These are phyloP conservation scores for Lomentospora prolificans DNA, from an alignment of 2,329 filamentous ascomycete genomes.

Conservation along the genomic window DNA sequence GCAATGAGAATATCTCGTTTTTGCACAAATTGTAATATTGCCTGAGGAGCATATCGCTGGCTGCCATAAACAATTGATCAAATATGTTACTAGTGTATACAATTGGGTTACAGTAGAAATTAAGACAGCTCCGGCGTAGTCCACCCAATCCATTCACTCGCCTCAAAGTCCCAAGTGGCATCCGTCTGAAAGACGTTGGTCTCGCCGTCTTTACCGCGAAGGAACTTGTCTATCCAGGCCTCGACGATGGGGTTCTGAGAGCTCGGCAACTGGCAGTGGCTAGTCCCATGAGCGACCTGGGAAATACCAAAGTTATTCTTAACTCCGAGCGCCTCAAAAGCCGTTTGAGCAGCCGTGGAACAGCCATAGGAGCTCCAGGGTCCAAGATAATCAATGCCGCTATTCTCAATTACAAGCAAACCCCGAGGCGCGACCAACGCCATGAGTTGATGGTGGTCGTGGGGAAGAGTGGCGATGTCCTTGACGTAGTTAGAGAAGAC, in stretches of 20 bases:
- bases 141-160: conserved; percentile 5
- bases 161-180: conserved; percentile 2
- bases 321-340: not conserved
- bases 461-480: conserved; percentile 31
- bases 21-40: no score
- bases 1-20: no score
- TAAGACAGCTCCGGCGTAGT: not conserved
- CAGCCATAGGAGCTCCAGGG: conserved; percentile 36
- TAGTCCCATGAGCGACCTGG: conserved; percentile 5
- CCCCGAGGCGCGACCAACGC: conserved; percentile 46
- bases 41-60: no score
- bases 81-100: not conserved
- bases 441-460: conserved; percentile 46
- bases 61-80: no score
- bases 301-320: not conserved
- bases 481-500: conserved; percentile 42
- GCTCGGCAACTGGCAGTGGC: not conserved
- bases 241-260: not conserved
- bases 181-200: not conserved
- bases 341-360: not conserved
- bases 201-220: not conserved
- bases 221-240: conserved; percentile 1
- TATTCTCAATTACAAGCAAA: conserved; percentile 45
- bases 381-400: conserved; percentile 47
- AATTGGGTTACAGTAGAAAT: not conserved